phyloP scores from a whole-genome alignment of 2,329 filamentous ascomycete genomes.

The Fusarium sp. region DNA sequence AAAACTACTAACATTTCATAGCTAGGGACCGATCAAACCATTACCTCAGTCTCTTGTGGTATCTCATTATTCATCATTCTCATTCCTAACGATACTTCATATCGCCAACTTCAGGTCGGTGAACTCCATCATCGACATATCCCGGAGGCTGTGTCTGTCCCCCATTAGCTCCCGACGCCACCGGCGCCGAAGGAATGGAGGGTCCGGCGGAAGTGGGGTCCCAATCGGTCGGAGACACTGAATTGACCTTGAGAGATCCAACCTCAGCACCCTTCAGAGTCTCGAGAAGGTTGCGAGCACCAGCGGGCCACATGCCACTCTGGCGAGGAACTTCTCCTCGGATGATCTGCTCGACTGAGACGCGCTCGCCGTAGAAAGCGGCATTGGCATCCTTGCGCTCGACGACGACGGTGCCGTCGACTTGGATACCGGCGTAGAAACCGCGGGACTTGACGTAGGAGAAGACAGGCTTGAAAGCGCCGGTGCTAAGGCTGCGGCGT shows the following conservation, averaged over 20 bases:
- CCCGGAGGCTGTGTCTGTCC: slow-evolving; percentile 35
- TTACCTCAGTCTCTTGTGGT: slow-evolving; percentile 16
- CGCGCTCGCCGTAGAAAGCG: slow-evolving; percentile 79
- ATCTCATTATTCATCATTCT: slow-evolving; percentile 25
- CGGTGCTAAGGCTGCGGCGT: slow-evolving; percentile 48
- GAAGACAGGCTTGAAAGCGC: slow-evolving; percentile 58
- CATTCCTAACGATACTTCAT: slow-evolving; percentile 39
- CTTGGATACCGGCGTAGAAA: slow-evolving; percentile 86
- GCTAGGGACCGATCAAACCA: background rate
- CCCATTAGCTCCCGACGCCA: slow-evolving; percentile 10
- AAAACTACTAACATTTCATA: background rate
- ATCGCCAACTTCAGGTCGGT: slow-evolving; percentile 42
- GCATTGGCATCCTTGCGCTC: slow-evolving; percentile 91
- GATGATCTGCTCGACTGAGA: slow-evolving; percentile 61
- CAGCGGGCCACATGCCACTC: slow-evolving; percentile 50
- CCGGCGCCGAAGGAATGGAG: slow-evolving; percentile 18
- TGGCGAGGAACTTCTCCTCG: slow-evolving; percentile 53
- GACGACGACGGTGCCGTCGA: slow-evolving; percentile 88
- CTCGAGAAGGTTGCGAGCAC: slow-evolving; percentile 48
- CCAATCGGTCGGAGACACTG: slow-evolving; percentile 7
- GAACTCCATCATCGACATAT: slow-evolving; percentile 42
- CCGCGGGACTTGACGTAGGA: slow-evolving; percentile 89
- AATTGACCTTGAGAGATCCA: slow-evolving; percentile 38
- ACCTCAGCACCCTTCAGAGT: slow-evolving; percentile 50
- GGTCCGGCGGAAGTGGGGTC: slow-evolving; percentile 21